Conservation (phyloP, 2,329 filamentous ascomycete species). For the Pseudomassariella vexata region DNA sequence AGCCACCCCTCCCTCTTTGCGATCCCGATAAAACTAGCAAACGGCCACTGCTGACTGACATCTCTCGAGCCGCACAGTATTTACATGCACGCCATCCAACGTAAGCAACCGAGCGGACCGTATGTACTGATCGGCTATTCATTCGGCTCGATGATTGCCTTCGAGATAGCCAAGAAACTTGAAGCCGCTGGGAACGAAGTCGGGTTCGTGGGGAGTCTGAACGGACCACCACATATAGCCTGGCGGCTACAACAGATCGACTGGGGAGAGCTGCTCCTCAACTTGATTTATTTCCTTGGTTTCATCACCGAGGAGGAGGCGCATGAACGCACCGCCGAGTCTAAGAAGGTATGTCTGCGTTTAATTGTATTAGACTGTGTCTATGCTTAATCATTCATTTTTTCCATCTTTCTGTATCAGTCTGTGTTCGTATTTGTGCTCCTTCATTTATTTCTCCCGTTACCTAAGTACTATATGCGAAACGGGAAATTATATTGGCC, state of each 20-base stretch:
- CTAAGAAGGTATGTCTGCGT: slow-evolving; percentile 2
- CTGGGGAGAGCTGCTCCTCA: slow-evolving; percentile 25
- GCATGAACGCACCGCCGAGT: slow-evolving; percentile 11
- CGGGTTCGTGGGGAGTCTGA: slow-evolving; percentile 31
- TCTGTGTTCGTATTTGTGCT: no score
- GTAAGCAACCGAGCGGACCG: slow-evolving; percentile 34
- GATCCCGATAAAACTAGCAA: no score
- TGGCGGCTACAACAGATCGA: slow-evolving; percentile 24
- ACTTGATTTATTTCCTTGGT: slow-evolving; percentile 27
- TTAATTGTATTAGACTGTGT: no score
- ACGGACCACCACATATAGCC: slow-evolving; percentile 37
- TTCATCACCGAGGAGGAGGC: slow-evolving; percentile 23
- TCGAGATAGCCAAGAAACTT: slow-evolving; percentile 36
- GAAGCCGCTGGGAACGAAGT: slow-evolving; percentile 29
- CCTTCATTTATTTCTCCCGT: no score
- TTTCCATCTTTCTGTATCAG: no score
- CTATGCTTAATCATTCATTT: neutral
- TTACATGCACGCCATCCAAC: slow-evolving; percentile 31
- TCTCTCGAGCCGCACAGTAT: slow-evolving; percentile 14
- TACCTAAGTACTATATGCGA: no score
- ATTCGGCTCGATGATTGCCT: slow-evolving; percentile 37
- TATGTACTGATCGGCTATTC: slow-evolving; percentile 41
- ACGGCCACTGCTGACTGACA: neutral
- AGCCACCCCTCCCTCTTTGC: no score
- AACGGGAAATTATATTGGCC: no score